phyloP scores from a whole-genome alignment of 2,329 filamentous ascomycete species.

The Paracamarosporium sp. region DNA sequence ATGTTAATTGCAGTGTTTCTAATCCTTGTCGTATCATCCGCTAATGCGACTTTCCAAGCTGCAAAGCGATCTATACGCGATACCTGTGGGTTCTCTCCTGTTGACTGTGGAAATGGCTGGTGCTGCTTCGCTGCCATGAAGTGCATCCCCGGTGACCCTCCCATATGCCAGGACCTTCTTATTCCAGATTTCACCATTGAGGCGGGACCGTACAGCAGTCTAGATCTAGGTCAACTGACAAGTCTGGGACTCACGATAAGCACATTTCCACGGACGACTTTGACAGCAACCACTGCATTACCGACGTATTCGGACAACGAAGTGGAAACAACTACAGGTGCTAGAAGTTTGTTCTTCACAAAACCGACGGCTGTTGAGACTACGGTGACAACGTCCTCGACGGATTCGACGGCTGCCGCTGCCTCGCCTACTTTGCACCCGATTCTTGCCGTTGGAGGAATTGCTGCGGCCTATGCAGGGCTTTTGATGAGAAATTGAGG shows the following conservation, averaged over 20 bases:
- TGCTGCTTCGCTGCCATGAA: constrained; percentile 12
- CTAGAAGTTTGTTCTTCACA: not conserved
- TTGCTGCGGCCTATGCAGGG: not conserved
- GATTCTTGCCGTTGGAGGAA: not conserved
- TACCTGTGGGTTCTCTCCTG: constrained; percentile 11
- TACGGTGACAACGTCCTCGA: not conserved
- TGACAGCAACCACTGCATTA: constrained; percentile 12
- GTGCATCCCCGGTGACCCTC: constrained; percentile 8
- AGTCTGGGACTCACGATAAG: constrained; percentile 9
- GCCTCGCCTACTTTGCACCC: not conserved
- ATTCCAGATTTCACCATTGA: not conserved
- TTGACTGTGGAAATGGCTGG: constrained; percentile 17
- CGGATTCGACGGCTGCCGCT: not conserved
- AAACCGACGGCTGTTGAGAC: not conserved
- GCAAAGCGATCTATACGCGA: constrained; percentile 13
- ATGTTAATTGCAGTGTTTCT: not conserved
- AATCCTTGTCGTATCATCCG: not conserved
- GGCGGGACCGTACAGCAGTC: not conserved
- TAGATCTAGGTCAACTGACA: not conserved
- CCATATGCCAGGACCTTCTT: not conserved
- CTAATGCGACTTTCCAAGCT: constrained; percentile 1
- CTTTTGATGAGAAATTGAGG: not conserved
- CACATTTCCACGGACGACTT: constrained; percentile 10
- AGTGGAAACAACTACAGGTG: not conserved
- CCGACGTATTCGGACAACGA: constrained; percentile 15